Percentiles rank a stretch among this genome's conserved stretches.
Evolutionary conservation across 1,139 yeast species (phyloP).

Genomic region (Suhomyces bolitotheri): DNA sequence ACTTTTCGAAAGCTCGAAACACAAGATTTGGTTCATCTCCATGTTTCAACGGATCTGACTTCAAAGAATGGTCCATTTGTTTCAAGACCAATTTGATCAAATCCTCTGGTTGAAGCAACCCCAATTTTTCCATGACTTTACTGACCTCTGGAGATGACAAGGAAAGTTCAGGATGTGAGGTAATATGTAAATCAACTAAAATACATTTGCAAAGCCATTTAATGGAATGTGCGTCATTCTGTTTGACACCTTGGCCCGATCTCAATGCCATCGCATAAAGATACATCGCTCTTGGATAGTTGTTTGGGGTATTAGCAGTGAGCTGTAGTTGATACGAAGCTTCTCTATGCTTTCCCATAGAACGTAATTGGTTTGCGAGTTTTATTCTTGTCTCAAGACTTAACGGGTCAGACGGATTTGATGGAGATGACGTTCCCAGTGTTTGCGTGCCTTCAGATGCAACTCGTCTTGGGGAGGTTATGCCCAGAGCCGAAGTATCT

Average conservation of each 20-base stretch:
- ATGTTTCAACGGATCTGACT: slow-evolving; percentile 21
- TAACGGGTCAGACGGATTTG: slow-evolving; percentile 15
- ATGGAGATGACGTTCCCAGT: neutral
- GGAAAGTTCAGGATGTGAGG: slow-evolving; percentile 7
- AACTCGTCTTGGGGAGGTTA: slow-evolving; percentile 7
- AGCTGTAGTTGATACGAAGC: slow-evolving; percentile 68
- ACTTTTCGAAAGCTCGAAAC: slow-evolving; percentile 26
- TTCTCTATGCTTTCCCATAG: slow-evolving; percentile 62
- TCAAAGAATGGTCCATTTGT: slow-evolving; percentile 21
- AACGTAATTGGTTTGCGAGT: slow-evolving; percentile 55
- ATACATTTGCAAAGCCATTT: slow-evolving; percentile 57
- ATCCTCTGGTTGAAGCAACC: slow-evolving; percentile 33
- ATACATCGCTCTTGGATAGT: slow-evolving; percentile 62
- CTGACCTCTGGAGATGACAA: slow-evolving; percentile 11
- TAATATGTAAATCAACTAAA: slow-evolving; percentile 18
- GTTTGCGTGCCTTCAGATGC: slow-evolving; percentile 10
- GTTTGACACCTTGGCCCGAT: slow-evolving; percentile 69
- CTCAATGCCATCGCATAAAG: slow-evolving; percentile 69
- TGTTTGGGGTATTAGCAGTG: slow-evolving; percentile 60
- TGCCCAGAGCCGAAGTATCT: neutral
- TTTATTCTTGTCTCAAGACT: slow-evolving; percentile 48
- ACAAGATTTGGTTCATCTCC: slow-evolving; percentile 31
- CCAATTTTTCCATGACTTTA: slow-evolving; percentile 25
- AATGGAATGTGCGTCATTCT: slow-evolving; percentile 57
- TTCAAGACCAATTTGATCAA: slow-evolving; percentile 30